A percentile compares a stretch with the other conserved stretches of the same genome.
Evolutionary conservation across 2,329 filamentous ascomycete species (phyloP).

Genomic region (Botryotinia convoluta): DNA sequence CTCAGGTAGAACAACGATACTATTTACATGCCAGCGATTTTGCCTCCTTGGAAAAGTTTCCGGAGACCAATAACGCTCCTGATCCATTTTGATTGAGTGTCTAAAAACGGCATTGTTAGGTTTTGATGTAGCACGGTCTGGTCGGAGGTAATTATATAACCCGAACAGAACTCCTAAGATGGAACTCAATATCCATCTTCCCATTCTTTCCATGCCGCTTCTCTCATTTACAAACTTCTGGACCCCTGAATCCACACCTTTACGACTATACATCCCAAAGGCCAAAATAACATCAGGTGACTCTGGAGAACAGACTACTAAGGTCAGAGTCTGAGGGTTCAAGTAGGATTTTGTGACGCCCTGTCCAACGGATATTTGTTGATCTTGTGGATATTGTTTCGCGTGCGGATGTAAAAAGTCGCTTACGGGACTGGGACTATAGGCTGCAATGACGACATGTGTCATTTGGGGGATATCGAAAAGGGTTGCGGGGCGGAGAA

Average conservation of each 20-base stretch:
- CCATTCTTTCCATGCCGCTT: background rate
- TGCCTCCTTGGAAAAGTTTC: slow-evolving; percentile 25
- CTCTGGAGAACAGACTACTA: slow-evolving; percentile 25
- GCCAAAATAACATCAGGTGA: slow-evolving; percentile 23
- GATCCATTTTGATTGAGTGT: slow-evolving; percentile 20
- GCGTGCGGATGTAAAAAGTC: slow-evolving; percentile 24
- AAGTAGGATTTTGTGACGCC: slow-evolving; percentile 17
- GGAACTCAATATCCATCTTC: slow-evolving; percentile 20
- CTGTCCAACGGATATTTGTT: slow-evolving; percentile 19
- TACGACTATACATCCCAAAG: slow-evolving; percentile 26
- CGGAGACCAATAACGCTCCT: slow-evolving; percentile 29
- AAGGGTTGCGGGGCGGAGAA: slow-evolving; percentile 25
- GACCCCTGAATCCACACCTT: slow-evolving; percentile 28
- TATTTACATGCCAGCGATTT: slow-evolving; percentile 31
- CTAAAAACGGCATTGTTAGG: slow-evolving; percentile 18
- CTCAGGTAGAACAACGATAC: slow-evolving; percentile 27
- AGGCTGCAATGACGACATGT: slow-evolving; percentile 21
- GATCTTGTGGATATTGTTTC: slow-evolving; percentile 21
- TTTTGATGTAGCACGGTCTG: slow-evolving; percentile 24
- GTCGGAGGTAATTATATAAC: slow-evolving; percentile 22
- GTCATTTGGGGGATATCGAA: slow-evolving; percentile 24
- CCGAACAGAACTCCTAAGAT: slow-evolving; percentile 19
- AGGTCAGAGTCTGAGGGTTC: slow-evolving; percentile 14
- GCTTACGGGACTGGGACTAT: slow-evolving; percentile 21
- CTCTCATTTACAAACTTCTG: background rate